Base-by-base conservation (phyloP, 768 basidiomycete genomes). In the Pleurotus pulmonarius region DNA sequence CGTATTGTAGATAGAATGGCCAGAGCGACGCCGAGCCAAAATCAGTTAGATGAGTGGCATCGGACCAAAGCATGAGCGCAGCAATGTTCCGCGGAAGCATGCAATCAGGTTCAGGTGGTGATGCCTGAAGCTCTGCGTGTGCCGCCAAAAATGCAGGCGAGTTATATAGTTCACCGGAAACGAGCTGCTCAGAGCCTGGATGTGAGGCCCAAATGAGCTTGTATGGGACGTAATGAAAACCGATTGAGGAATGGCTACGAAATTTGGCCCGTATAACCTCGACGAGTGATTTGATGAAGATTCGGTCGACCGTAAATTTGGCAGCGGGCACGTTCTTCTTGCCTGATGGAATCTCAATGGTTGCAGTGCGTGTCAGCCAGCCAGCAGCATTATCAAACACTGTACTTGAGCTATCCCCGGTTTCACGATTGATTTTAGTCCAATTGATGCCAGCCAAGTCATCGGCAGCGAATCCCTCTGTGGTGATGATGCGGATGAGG, bases 1-100 rank as follows among this genome's bases (percentile, higher is more conserved):
- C 60, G 43, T 57, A 53, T 8, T 25, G 49, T 20, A 61, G 44
- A 45, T 63, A 63, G 34, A 56, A 29, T 9, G 57, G 62, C 24
- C 45, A 57, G 3, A 63, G 44, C n/a, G 56, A 61, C 5, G 58
- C 51, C 18, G 22, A 37, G 7, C 60, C 51, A 39, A 63, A 63
- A 3, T 40, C 15, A 1, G 61, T 59, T 4, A 63, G 48, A 13
- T 63, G 61, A 2, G 61, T 63, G 20, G 59, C 24, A 51, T 62
- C 61, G 2, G 61, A 62, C 56, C 51, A 60, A 44, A 60, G 53
- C 59, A 63, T 61, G 29, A 59, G 12, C 3, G 46, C 60, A 5
- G 57, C 40, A 25, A 63, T 43, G 37, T 57, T 52, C 15, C 49
- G 18, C 13, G 57, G 60, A 46, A 63, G 58, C 3, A 47, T 12